Percentiles rank a stretch among this genome's conserved stretches.
These are phyloP conservation scores for Salvia miltiorrhiza DNA, from an alignment of 257 asterid genomes.

Conservation along the genomic window DNA sequence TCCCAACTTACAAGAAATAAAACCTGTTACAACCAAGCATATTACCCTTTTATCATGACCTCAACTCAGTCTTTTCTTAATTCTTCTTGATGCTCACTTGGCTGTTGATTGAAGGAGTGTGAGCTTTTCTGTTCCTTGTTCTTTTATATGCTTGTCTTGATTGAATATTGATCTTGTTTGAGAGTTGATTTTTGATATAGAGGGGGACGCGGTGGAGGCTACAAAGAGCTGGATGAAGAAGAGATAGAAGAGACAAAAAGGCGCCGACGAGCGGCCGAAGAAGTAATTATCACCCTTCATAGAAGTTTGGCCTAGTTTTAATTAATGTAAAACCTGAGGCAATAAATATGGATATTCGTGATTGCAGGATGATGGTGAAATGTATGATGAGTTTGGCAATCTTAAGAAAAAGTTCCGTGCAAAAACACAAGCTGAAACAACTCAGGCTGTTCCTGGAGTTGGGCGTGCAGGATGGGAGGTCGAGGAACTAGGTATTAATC, in stretches of 20 bases:
- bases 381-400: constrained; percentile 98
- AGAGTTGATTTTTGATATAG: constrained; percentile 33
- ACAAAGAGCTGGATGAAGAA: constrained; percentile 96
- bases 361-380: constrained; percentile 96
- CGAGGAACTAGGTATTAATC: constrained; percentile 70
- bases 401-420: constrained; percentile 96
- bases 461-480: constrained; percentile 99
- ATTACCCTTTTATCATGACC: background rate
- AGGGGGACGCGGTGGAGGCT: constrained; percentile 99
- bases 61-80: background rate
- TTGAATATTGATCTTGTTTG: constrained; percentile 17
- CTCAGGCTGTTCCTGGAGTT: constrained; percentile 68
- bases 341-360: constrained; percentile 2
- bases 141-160: constrained; percentile 10
- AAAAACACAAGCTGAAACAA: constrained; percentile 66
- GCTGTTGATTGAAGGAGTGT: background rate
- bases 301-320: constrained; percentile 1
- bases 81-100: background rate
- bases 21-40: background rate
- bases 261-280: constrained; percentile 91
- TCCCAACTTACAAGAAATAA: background rate
- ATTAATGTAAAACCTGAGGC: background rate
- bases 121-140: background rate
- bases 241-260: constrained; percentile 92
- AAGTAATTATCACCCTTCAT: constrained; percentile 41